phyloP scores from a whole-genome alignment of 2,329 filamentous ascomycete species.

The Domatiomyces catenatus region DNA sequence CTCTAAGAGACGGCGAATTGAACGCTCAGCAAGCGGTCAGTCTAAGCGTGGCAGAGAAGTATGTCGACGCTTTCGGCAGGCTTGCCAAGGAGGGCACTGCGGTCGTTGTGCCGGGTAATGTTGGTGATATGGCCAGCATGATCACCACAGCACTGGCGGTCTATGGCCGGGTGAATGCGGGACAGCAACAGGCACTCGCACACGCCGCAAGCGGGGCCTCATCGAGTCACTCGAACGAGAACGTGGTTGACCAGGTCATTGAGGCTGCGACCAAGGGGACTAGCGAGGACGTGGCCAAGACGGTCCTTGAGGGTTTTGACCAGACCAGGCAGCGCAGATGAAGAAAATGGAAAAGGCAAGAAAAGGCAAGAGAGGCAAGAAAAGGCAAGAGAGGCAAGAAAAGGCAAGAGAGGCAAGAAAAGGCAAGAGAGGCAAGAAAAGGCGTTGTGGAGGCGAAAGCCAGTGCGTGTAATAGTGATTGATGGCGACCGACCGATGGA shows the following conservation, averaged over 20 bases:
- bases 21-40: conserved; percentile 73
- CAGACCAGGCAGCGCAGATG: conserved; percentile 22
- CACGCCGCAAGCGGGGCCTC: conserved; percentile 28
- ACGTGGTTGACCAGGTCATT: conserved; percentile 13
- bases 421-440: too few relatives aligned
- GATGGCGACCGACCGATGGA: background rate
- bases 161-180: conserved; percentile 80
- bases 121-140: conserved; percentile 91
- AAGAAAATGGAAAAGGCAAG: background rate
- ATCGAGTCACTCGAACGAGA: conserved; percentile 10
- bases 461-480: background rate
- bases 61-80: conserved; percentile 86
- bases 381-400: too few relatives aligned
- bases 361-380: too few relatives aligned
- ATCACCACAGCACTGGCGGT: conserved; percentile 92
- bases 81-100: conserved; percentile 91
- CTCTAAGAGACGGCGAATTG: conserved; percentile 57
- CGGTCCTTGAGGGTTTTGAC: conserved; percentile 36
- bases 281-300: conserved; percentile 31
- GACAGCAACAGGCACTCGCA: conserved; percentile 53
- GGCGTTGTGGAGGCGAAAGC: too few relatives aligned
- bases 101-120: conserved; percentile 89
- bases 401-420: too few relatives aligned
- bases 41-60: conserved; percentile 86
- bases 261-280: conserved; percentile 23